Percentiles rank a stretch among this genome's conserved stretches.
Evolutionary conservation across 2,329 filamentous ascomycete genomes (phyloP).

Genomic region (Colletotrichum nymphaeae): DNA sequence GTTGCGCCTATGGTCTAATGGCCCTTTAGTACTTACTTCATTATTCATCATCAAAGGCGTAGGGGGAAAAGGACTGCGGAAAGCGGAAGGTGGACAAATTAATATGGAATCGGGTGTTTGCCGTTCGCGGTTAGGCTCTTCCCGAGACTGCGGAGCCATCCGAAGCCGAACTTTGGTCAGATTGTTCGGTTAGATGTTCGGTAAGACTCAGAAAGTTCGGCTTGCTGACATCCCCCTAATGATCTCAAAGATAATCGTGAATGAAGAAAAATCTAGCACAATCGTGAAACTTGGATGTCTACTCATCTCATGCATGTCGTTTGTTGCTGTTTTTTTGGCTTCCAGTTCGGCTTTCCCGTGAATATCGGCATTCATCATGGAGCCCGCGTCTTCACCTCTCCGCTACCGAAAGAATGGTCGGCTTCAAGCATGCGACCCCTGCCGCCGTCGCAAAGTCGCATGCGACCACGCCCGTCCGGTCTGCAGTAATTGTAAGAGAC

Average conservation of each 20-base stretch:
- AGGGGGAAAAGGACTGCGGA: too few species aligned
- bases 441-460: slow-evolving; percentile 54
- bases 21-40: too few species aligned
- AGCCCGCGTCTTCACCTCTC: slow-evolving; percentile 5
- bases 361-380: not conserved
- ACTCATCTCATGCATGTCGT: not conserved
- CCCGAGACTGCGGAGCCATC: not conserved
- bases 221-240: not conserved
- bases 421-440: slow-evolving; percentile 47
- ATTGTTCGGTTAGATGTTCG: not conserved
- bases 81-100: not conserved
- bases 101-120: not conserved
- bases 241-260: not conserved
- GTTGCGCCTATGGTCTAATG: not conserved
- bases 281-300: not conserved
- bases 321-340: not conserved
- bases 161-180: slow-evolving; percentile 11
- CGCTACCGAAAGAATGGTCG: slow-evolving; percentile 31
- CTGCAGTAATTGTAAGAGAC: slow-evolving; percentile 51
- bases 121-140: not conserved
- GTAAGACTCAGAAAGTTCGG: not conserved
- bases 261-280: not conserved
- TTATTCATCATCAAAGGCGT: too few species aligned
- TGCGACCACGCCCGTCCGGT: slow-evolving; percentile 54
- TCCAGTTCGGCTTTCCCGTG: not conserved